phyloP scores from a whole-genome alignment of 2,329 filamentous ascomycete genomes.

The Sclerotiophoma versabilis region DNA sequence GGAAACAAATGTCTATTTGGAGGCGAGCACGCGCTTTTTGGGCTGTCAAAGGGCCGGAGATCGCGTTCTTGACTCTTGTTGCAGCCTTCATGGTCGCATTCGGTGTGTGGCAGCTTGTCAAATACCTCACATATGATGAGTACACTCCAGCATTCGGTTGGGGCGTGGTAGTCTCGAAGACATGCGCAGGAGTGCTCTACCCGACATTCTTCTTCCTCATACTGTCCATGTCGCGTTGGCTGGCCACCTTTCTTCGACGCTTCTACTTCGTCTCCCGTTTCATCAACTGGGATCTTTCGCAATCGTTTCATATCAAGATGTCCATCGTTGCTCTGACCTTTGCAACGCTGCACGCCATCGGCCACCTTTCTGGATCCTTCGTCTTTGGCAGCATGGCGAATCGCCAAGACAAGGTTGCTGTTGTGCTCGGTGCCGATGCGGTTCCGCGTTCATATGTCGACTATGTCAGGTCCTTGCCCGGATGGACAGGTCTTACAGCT shows the following conservation, averaged over 20 bases:
- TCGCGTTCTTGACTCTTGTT: conserved; percentile 59
- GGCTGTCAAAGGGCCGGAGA: conserved; percentile 62
- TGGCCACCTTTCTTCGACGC: conserved; percentile 61
- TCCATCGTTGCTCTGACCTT: conserved; percentile 59
- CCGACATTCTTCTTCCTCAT: conserved; percentile 66
- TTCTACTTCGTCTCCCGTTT: conserved; percentile 62
- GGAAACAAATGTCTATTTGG: conserved; percentile 55
- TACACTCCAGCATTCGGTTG: conserved; percentile 62
- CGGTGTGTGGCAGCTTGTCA: conserved; percentile 64
- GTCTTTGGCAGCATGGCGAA: conserved; percentile 56
- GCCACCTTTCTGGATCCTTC: conserved; percentile 62
- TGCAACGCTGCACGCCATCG: conserved; percentile 62
- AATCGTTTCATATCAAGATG: conserved; percentile 64
- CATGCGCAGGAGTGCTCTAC: conserved; percentile 62
- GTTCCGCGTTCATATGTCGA: conserved; percentile 56
- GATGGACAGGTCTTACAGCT: conserved; percentile 59
- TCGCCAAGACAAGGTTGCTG: conserved; percentile 56
- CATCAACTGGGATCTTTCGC: conserved; percentile 64
- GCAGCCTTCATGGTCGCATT: conserved; percentile 58
- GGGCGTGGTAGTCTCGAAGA: conserved; percentile 64
- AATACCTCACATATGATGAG: conserved; percentile 55
- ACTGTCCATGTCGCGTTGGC: conserved; percentile 65
- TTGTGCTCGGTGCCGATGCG: conserved; percentile 54
- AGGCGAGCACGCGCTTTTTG: conserved; percentile 61
- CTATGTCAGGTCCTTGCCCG: conserved; percentile 58